Conservation (phyloP, 139 green algal genomes). For the Chlamydomonas sp. region DNA sequence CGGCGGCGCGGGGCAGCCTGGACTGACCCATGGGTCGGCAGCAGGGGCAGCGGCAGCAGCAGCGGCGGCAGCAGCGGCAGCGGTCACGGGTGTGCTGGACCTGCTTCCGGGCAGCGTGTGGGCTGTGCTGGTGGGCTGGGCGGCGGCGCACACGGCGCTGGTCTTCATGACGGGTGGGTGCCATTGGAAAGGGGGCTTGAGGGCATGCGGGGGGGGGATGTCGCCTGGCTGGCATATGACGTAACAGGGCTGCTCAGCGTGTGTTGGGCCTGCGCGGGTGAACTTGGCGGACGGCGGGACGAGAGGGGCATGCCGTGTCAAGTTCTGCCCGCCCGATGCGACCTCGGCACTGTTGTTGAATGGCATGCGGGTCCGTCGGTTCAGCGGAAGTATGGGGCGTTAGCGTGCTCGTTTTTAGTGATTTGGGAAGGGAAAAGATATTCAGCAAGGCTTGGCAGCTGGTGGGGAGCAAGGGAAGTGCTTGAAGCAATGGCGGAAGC, state of each 20-base stretch:
- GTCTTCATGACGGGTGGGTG: constrained; percentile 37
- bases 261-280: background rate
- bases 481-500: no score
- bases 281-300: background rate
- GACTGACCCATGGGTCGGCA: background rate
- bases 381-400: no score
- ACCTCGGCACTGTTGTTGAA: no score
- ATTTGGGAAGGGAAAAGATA: no score
- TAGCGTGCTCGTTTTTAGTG: no score
- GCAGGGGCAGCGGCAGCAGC: background rate
- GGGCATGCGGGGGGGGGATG: background rate
- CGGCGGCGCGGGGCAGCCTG: background rate
- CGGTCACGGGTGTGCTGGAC: no score
- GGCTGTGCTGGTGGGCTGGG: constrained; percentile 23
- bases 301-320: no score
- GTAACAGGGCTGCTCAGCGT: background rate
- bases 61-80: background rate
- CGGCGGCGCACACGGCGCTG: constrained; percentile 9
- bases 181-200: background rate
- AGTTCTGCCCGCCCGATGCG: no score
- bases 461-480: no score
- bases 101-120: background rate
- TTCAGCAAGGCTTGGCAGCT: no score
- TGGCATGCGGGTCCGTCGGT: no score
- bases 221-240: no score